Conservation (phyloP, 129 eudicot genomes). For the Sambucus nigra region DNA sequence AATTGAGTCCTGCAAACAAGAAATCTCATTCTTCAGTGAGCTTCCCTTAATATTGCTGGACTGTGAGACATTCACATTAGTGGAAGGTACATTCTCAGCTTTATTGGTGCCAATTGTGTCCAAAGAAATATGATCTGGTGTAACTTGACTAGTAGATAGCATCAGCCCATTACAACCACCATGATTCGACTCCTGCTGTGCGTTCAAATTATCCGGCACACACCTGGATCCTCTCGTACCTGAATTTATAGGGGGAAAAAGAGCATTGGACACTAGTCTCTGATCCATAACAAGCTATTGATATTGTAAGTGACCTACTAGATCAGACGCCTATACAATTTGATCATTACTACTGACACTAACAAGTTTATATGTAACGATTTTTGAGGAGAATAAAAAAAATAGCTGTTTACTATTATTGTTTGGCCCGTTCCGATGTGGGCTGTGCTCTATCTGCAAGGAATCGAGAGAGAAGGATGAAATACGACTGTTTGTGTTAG, state of each 20-base stretch:
- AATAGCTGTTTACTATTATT: slow-evolving; percentile 14
- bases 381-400: slow-evolving; percentile 21
- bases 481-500: slow-evolving; percentile 6
- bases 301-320: slow-evolving; percentile 1
- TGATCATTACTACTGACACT: slow-evolving; percentile 21
- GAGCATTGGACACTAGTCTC: background rate
- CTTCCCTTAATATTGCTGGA: slow-evolving; percentile 10
- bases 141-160: background rate
- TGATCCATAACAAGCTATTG: slow-evolving; percentile 13
- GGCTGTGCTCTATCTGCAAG: slow-evolving; percentile 9
- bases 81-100: slow-evolving; percentile 1
- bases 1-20: slow-evolving; percentile 47
- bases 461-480: background rate
- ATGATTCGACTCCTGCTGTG: background rate
- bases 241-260: background rate
- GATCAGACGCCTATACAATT: slow-evolving; percentile 6
- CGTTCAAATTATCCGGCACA: slow-evolving; percentile 1
- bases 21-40: slow-evolving; percentile 31
- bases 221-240: background rate
- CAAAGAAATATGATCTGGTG: background rate
- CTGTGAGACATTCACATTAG: slow-evolving; percentile 15
- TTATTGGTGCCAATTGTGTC: slow-evolving; percentile 5
- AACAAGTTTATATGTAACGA: slow-evolving; percentile 4
- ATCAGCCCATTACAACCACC: slow-evolving; percentile 6
- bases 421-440: slow-evolving; percentile 6